A percentile compares a stretch with the other conserved stretches of the same genome.
These are phyloP conservation scores for Alectoria sarmentosa DNA, from an alignment of 495 filamentous ascomycete species.

Conservation along the genomic window DNA sequence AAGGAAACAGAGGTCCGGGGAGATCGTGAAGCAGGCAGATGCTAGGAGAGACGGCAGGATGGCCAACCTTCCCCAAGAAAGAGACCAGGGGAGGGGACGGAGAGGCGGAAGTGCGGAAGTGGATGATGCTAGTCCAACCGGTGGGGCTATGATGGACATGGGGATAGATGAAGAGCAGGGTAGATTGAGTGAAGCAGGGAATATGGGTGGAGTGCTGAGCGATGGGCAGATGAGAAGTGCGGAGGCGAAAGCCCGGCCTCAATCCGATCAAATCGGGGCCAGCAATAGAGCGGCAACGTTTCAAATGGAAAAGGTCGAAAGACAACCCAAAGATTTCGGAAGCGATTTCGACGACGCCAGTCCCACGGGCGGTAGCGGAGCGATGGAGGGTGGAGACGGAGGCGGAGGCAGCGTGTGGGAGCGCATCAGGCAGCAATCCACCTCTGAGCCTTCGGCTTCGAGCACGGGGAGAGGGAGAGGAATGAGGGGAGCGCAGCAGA, in stretches of 20 bases:
- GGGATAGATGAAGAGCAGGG: conserved; percentile 5
- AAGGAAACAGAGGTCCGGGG: conserved; percentile 1
- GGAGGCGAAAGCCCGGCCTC: conserved; percentile 8
- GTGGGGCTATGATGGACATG: conserved; percentile 22
- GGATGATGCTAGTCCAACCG: conserved; percentile 26
- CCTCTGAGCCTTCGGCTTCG: not conserved
- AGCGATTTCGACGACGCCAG: conserved; percentile 17
- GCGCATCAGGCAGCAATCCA: conserved; percentile 18
- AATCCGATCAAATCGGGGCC: not conserved
- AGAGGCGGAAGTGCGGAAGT: conserved; percentile 1
- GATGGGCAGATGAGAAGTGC: conserved; percentile 18
- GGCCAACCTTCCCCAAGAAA: not conserved
- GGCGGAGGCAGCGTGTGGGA: conserved; percentile 22
- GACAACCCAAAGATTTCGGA: conserved; percentile 12
- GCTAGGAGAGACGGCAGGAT: conserved; percentile 18
- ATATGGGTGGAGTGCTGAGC: conserved; percentile 10
- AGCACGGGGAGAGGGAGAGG: not conserved
- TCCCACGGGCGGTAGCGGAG: conserved; percentile 4
- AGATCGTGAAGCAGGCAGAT: conserved; percentile 7
- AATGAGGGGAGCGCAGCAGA: conserved; percentile 2
- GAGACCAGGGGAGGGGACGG: conserved; percentile 4
- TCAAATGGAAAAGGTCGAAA: conserved; percentile 16
- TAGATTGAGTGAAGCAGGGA: conserved; percentile 1
- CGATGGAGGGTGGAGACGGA: conserved; percentile 1
- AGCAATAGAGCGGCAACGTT: conserved; percentile 16